Evolutionary conservation across 2,329 filamentous ascomycete genomes (phyloP).

Genomic region (Cadophora luteo-olivacea): DNA sequence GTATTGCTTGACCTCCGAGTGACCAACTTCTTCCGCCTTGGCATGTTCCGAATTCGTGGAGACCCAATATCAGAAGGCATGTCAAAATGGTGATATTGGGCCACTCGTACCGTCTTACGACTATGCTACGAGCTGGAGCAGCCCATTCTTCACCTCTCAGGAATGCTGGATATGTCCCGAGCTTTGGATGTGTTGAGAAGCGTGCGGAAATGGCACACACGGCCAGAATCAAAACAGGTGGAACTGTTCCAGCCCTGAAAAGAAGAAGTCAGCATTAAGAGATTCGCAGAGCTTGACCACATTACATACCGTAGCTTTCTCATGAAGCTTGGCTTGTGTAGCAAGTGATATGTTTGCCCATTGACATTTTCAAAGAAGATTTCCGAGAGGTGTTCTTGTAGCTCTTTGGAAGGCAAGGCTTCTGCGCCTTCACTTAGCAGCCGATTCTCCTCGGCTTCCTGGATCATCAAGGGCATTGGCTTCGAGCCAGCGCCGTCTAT

Average conservation of each 20-base stretch:
- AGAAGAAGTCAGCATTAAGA: conserved; percentile 30
- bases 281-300: neutral
- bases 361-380: conserved; percentile 97
- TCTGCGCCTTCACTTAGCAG: conserved; percentile 83
- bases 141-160: conserved; percentile 93
- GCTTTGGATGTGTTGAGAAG: conserved; percentile 87
- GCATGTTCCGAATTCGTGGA: conserved; percentile 97
- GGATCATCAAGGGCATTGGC: conserved; percentile 61
- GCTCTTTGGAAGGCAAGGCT: conserved; percentile 80
- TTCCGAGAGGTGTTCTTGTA: conserved; percentile 92
- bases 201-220: conserved; percentile 95
- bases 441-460: conserved; percentile 76
- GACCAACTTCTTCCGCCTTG: conserved; percentile 97
- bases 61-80: conserved; percentile 83
- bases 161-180: conserved; percentile 76
- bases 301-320: conserved; percentile 72
- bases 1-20: conserved; percentile 89
- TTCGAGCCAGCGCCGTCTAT: conserved; percentile 53
- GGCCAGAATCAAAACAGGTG: conserved; percentile 89
- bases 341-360: conserved; percentile 90
- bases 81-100: conserved; percentile 96
- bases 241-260: conserved; percentile 73
- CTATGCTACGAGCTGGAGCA: conserved; percentile 83
- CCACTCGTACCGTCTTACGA: conserved; percentile 86
- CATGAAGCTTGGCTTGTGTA: conserved; percentile 98